Evolutionary conservation across 2,329 filamentous ascomycete species (phyloP).

Genomic region (Epichloe typhina): DNA sequence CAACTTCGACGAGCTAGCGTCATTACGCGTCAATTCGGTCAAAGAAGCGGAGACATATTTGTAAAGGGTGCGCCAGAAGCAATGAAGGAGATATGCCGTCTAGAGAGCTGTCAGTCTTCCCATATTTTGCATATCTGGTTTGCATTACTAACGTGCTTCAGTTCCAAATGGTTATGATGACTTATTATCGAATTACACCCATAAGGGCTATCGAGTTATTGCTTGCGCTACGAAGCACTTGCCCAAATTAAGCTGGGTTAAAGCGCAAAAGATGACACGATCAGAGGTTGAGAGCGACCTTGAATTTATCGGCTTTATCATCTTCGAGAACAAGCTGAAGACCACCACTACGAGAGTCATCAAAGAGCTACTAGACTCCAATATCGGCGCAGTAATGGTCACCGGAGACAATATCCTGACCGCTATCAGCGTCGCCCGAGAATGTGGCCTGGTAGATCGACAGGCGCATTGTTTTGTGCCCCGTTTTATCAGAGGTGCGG

Average conservation of each 20-base stretch:
- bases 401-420: conserved; percentile 97
- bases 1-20: conserved; percentile 87
- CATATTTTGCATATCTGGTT: not conserved
- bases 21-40: conserved; percentile 76
- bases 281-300: conserved; percentile 71
- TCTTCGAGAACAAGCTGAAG: conserved; percentile 98
- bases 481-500: conserved; percentile 61
- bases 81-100: conserved; percentile 82
- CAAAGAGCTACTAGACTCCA: conserved; percentile 66
- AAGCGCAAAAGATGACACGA: conserved; percentile 86
- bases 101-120: conserved; percentile 55
- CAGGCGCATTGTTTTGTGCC: conserved; percentile 87
- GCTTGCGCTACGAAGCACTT: conserved; percentile 86
- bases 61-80: conserved; percentile 96
- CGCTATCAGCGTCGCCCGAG: conserved; percentile 85
- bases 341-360: conserved; percentile 71
- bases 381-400: conserved; percentile 87
- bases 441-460: conserved; percentile 71
- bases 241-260: conserved; percentile 80
- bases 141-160: conserved; percentile 16
- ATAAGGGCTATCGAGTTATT: conserved; percentile 92
- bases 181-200: conserved; percentile 78
- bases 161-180: conserved; percentile 86
- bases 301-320: conserved; percentile 88
- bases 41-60: conserved; percentile 73